A percentile compares a stretch with the other conserved stretches of the same genome.
Conservation (phyloP, 345 rosid species). For the Cardamine occulta region DNA sequence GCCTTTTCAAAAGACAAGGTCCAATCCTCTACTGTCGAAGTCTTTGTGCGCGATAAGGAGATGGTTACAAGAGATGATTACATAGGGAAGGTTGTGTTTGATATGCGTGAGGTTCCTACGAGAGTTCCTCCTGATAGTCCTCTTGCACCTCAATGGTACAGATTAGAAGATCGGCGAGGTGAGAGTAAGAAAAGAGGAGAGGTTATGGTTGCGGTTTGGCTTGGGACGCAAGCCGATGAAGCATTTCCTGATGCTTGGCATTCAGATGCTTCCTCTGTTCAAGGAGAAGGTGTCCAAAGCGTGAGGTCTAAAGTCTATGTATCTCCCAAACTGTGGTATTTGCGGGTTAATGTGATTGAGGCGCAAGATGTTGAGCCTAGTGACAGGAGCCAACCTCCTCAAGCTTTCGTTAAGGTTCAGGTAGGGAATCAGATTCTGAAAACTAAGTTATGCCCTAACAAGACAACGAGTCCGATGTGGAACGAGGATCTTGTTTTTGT, state of each 20-base stretch:
- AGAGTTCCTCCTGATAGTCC: slow-evolving; percentile 98
- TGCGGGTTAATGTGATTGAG: slow-evolving; percentile 85
- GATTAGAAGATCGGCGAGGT: slow-evolving; percentile 65
- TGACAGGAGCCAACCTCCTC: slow-evolving; percentile 68
- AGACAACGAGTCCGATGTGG: slow-evolving; percentile 74
- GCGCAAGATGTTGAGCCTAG: slow-evolving; percentile 82
- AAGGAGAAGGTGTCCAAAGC: slow-evolving; percentile 75
- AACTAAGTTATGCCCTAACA: slow-evolving; percentile 63
- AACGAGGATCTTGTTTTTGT: slow-evolving; percentile 91
- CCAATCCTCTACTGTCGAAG: slow-evolving; percentile 78
- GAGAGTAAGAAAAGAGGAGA: slow-evolving; percentile 71
- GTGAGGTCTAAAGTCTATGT: slow-evolving; percentile 88
- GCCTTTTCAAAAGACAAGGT: slow-evolving; percentile 85
- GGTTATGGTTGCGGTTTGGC: slow-evolving; percentile 94
- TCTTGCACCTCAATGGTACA: slow-evolving; percentile 93
- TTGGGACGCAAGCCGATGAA: slow-evolving; percentile 96
- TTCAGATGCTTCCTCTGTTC: slow-evolving; percentile 75
- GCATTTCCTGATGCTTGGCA: slow-evolving; percentile 98
- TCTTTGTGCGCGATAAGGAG: slow-evolving; percentile 73
- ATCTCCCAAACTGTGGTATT: slow-evolving; percentile 89
- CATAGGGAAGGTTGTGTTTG: slow-evolving; percentile 77
- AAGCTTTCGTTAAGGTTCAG: slow-evolving; percentile 77
- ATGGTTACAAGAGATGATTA: slow-evolving; percentile 83
- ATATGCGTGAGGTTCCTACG: slow-evolving; percentile 90
- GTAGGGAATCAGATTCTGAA: slow-evolving; percentile 80